Evolutionary conservation across 257 asterid species (phyloP), one percentile per base, ranked within the genome.

Genomic region (Ocimum tenuiflorum): DNA sequence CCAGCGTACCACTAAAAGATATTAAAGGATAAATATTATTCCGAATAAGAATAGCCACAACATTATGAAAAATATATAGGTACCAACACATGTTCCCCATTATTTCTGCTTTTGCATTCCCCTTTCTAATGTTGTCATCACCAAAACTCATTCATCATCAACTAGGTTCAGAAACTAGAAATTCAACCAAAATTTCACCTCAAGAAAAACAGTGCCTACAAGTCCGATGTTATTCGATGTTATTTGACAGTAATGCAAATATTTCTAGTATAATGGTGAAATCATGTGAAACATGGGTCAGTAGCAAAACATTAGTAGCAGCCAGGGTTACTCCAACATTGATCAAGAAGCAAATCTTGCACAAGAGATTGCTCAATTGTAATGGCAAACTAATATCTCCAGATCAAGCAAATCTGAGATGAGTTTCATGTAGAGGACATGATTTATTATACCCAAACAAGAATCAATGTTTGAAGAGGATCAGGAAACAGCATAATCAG

Each of bases 1-100:
- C 99, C 73, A 94, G 80, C 20, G 89, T 81, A 65, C 95, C 99
- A 81, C 99, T 94, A 78, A 60, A 50, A 75, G 65, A 63, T 22
- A 69, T 24, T 20, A 55, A 18, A 35, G 38, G 55, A 63, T 24
- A 51, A 64, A 71, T 14, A 47, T 38, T 20, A 22, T 53, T 69
- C 55, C 68, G 59, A 27, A 20, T 67, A 49, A 52, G 46, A 75
- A 27, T 14, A 15, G 66, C n/a, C 55, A 59, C 27, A 60, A 23
- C 10, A 19, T 62, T 63, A 65, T 18, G 38, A 51, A 0, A 69
- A 68, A 63, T n/a, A 51, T 14, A 45, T 54, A 65, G 33, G 31
- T 19, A 48, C 17, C 51, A 42, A 33, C 15, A 45, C 4, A 45
- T 45, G 2, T 4, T 31, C 17, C 35, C 36, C 70, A 63, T 0